Evolutionary conservation across 176 grass and related monocot genomes (phyloP).

Genomic region (Pontederia paniculata): DNA sequence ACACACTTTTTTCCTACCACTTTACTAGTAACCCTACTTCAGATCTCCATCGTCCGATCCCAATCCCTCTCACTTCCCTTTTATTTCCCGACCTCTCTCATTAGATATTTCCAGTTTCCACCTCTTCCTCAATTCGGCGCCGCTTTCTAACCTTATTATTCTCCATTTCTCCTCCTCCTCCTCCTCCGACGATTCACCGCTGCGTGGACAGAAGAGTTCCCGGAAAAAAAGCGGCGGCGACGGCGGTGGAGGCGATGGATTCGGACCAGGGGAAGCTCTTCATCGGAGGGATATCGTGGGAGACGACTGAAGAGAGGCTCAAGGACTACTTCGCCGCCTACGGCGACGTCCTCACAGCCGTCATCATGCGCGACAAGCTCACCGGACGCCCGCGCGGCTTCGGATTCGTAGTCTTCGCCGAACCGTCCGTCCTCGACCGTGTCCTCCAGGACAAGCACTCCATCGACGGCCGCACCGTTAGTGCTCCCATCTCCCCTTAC

Average conservation of each 20-base stretch:
- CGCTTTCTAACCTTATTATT: no score
- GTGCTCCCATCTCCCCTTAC: not conserved
- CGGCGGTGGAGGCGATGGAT: conserved; percentile 37
- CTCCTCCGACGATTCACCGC: no score
- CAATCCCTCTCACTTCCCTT: no score
- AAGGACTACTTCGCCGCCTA: conserved; percentile 78
- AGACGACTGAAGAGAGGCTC: conserved; percentile 92
- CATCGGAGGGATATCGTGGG: conserved; percentile 99
- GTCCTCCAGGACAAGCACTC: conserved; percentile 77
- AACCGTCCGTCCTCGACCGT: conserved; percentile 65
- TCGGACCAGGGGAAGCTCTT: conserved; percentile 98
- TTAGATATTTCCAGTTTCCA: no score
- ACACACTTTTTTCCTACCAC: no score
- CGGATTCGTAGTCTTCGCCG: conserved; percentile 86
- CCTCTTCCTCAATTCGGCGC: no score
- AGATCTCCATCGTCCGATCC: no score
- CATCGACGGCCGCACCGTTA: conserved; percentile 86
- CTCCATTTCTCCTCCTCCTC: no score
- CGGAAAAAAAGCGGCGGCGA: no score
- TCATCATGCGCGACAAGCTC: conserved; percentile 88
- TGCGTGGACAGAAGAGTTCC: no score
- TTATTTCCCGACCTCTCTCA: no score
- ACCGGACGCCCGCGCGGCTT: conserved; percentile 93
- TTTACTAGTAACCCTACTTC: no score
- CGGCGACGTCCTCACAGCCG: conserved; percentile 68